A percentile compares a stretch with the other conserved stretches of the same genome.
Conservation (phyloP, 1,139 yeast species). For the Blastobotrys aristatus region DNA sequence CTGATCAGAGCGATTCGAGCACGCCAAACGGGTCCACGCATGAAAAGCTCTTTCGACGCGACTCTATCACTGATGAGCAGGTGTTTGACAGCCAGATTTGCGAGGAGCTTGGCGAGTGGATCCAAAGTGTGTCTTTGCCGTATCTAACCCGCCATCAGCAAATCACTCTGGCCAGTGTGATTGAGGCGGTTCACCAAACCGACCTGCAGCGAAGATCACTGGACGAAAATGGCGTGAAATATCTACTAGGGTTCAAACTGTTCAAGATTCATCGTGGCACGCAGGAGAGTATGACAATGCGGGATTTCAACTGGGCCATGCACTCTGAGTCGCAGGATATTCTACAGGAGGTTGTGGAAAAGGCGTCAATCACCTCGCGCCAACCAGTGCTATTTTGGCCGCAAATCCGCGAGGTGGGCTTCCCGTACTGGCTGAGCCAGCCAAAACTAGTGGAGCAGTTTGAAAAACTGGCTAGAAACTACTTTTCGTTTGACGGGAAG, state of each 20-base stretch:
- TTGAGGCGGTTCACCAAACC: slow-evolving; percentile 57
- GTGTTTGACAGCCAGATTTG: slow-evolving; percentile 22
- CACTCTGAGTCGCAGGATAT: slow-evolving; percentile 77
- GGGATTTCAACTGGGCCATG: slow-evolving; percentile 85
- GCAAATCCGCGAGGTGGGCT: slow-evolving; percentile 53
- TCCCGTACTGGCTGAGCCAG: slow-evolving; percentile 69
- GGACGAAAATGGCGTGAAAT: slow-evolving; percentile 71
- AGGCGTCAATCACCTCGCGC: slow-evolving; percentile 31
- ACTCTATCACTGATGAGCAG: slow-evolving; percentile 9
- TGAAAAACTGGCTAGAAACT: slow-evolving; percentile 63
- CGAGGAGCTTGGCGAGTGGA: slow-evolving; percentile 50
- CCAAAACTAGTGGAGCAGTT: slow-evolving; percentile 47
- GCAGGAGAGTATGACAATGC: slow-evolving; percentile 54
- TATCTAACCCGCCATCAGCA: slow-evolving; percentile 89
- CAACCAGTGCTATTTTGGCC: slow-evolving; percentile 50
- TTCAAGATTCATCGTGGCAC: slow-evolving; percentile 51
- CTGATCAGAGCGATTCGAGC: not conserved
- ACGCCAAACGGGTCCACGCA: slow-evolving; percentile 9
- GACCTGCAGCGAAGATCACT: slow-evolving; percentile 46
- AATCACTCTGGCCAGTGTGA: slow-evolving; percentile 66
- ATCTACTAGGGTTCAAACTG: slow-evolving; percentile 65
- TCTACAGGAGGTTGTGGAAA: slow-evolving; percentile 51
- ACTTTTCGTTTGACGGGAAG: slow-evolving; percentile 29
- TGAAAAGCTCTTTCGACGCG: slow-evolving; percentile 9
- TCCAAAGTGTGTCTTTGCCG: slow-evolving; percentile 66